Evolutionary conservation across 257 asterid species (phyloP), one percentile per base, ranked within the genome.

Genomic region (Cynanchum wilfordii): DNA sequence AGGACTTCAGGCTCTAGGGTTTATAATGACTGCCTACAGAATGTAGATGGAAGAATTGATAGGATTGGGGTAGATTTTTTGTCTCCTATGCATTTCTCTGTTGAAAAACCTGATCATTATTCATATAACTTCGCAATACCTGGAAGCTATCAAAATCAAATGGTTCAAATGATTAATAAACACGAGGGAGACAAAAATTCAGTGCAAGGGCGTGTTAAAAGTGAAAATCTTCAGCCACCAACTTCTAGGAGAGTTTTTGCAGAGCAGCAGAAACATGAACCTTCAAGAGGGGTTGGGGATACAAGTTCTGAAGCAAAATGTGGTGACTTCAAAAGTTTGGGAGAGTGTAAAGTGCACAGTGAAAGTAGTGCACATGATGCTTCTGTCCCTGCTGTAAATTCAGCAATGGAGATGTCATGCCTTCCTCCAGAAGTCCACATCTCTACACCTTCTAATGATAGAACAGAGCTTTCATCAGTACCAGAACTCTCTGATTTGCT

Each of bases 1-100:
- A 73, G 78, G 56, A 74, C 79, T 85, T 84, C 91, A 40, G 81
- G 85, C 78, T 82, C 86, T 50, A 79, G 82, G 71, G 73, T 81
- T 78, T 79, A 64, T 80, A 84, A 79, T 36, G 83, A 74, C 69
- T 47, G 82, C 85, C 38, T 75, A 22, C 70, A 79, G 74, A 80
- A 81, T 75, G 16, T 77, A 51, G 81, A 76, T 66, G 82, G 78
- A 69, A 56, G 74, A 74, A 55, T 73, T 71, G 76, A 69, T n/a
- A 85, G 73, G 74, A 82, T 81, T 50, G 87, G 80, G 75, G 76
- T 68, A 74, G 76, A 81, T 80, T 73, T 79, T 60, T 78, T 86
- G 87, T 81, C 87, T 76, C 78, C 86, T 59, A 75, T 79, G 66
- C 49, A 76, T 82, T 60, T 86, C 64, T 75, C 85, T 69, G 72